Evolutionary conservation across 768 basidiomycete genomes (phyloP), one percentile per base, ranked within the genome.

Genomic region (Strobilomyces dryophilus): DNA sequence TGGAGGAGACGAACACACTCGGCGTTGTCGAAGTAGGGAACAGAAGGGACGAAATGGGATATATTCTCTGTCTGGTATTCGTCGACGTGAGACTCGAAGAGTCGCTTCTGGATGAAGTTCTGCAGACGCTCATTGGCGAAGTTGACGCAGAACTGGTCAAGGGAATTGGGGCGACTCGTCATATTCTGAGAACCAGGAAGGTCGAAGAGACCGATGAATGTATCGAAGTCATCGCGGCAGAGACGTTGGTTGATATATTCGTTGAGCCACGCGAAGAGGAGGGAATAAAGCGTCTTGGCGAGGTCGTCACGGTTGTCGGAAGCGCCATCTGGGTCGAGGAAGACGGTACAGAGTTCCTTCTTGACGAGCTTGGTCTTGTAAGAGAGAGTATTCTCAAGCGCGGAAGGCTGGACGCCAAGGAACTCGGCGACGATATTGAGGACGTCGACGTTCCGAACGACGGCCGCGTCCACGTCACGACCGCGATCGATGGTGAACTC

Each of bases 321-420:
- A 2, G 95, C 92, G 49, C 90, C 91, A 64, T 98, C 95, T 0
- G 90, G 85, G 66, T 98, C 95, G 43, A 98, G 80, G 74, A 99
- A 97, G 26, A 97, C 87, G 0, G 94, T 95, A 70, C 93, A 97
- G n/a, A 97, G 76, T 71, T 98, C 95, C 73, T 94, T 97, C 69
- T 92, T 89, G 65, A 98, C 83, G 51, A 98, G 75, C 68, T 90
- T 91, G 1, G 92, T 94, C 73, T 87, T 90, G 81, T 94, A 95
- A 0, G 92, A 90, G 39, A 99, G 75, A 0, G 89, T 79, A 2
- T 77, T 78, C 67, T 95, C 94, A 15, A 98, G 78, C 0, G 82
- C 82, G 3, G 78, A 67, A 1, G 87, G 66, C 32, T 81, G 77
- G 3, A 98, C 84, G 14, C 95, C 97, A 10, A 99, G 76, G 29